Percentiles rank a stretch among this genome's conserved stretches.
These are phyloP conservation scores for Apiospora malaysiana DNA, from an alignment of 2,329 filamentous ascomycete species.

Conservation along the genomic window DNA sequence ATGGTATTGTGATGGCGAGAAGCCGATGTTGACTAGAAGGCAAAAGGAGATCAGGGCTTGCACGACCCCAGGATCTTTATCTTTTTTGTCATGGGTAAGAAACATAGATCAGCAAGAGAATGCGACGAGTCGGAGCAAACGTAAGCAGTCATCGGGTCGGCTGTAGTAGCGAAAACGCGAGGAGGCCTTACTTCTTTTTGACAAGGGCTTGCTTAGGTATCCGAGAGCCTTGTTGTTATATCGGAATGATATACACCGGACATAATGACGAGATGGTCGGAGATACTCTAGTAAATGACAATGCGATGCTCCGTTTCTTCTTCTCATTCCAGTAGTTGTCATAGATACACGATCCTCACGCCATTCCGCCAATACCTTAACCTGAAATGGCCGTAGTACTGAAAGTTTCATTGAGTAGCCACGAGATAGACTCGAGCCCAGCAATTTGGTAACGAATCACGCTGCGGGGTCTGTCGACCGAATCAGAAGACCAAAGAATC, in stretches of 20 bases:
- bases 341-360: neutral
- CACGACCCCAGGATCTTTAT: neutral
- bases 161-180: slow-evolving; percentile 6
- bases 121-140: neutral
- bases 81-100: no score
- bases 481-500: neutral
- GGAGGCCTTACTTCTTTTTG: neutral
- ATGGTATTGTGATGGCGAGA: neutral
- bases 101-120: neutral
- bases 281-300: neutral
- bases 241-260: neutral
- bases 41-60: neutral
- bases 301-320: neutral
- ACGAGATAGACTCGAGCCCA: neutral
- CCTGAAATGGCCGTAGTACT: neutral
- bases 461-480: neutral
- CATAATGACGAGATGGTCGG: neutral
- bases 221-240: neutral
- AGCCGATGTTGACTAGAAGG: neutral
- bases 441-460: neutral
- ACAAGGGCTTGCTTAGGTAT: neutral
- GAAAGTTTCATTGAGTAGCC: neutral
- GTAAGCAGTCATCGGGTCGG: neutral
- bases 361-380: no score
- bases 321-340: neutral